Conservation (phyloP, 1,139 yeast species). For the Suhomyces yuchorum region DNA sequence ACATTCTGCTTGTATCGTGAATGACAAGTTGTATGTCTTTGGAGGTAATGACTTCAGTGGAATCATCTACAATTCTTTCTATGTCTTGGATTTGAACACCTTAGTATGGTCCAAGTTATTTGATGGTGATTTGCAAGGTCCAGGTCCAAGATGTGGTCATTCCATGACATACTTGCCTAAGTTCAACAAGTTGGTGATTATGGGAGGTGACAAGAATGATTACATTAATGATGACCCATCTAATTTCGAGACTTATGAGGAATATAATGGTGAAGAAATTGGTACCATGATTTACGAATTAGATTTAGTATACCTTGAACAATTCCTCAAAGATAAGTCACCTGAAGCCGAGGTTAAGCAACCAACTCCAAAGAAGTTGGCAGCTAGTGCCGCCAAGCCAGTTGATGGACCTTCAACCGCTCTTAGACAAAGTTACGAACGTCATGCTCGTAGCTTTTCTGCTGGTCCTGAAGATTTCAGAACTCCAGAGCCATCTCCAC, state of each 20-base stretch:
- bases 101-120: slow-evolving; percentile 73
- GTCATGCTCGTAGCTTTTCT: slow-evolving; percentile 43
- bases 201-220: slow-evolving; percentile 90
- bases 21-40: slow-evolving; percentile 78
- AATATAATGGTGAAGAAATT: slow-evolving; percentile 48
- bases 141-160: slow-evolving; percentile 94
- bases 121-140: slow-evolving; percentile 47
- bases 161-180: slow-evolving; percentile 72
- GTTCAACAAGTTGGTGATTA: slow-evolving; percentile 69
- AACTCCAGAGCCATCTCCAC: slow-evolving; percentile 43
- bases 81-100: slow-evolving; percentile 75
- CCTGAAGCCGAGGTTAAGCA: slow-evolving; percentile 11
- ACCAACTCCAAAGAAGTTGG: slow-evolving; percentile 13
- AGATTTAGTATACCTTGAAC: slow-evolving; percentile 47
- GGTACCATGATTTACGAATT: slow-evolving; percentile 67
- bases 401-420: slow-evolving; percentile 19
- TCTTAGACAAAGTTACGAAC: slow-evolving; percentile 26
- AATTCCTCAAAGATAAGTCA: slow-evolving; percentile 26
- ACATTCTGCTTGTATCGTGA: slow-evolving; percentile 81
- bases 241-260: slow-evolving; percentile 51
- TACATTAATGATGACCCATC: slow-evolving; percentile 42
- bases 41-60: slow-evolving; percentile 91
- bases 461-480: slow-evolving; percentile 48
- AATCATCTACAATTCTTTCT: slow-evolving; percentile 64
- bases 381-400: slow-evolving; percentile 18